phyloP scores from a whole-genome alignment of 1,139 yeast species.

The Saccharomyces hybrid region DNA sequence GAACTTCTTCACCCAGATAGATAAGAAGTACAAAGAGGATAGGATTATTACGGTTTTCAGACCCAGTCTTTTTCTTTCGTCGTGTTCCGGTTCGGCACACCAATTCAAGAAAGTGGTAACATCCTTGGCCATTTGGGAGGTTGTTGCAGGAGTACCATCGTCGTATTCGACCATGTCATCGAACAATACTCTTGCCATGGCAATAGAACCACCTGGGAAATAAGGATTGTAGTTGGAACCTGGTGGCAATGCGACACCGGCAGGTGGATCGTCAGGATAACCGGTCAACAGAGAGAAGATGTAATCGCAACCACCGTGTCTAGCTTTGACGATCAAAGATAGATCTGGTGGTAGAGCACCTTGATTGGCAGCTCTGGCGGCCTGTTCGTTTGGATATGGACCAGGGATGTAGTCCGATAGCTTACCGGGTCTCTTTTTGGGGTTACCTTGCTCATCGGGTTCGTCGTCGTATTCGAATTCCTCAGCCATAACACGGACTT shows the following conservation, averaged over 20 bases:
- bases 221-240: constrained; percentile 98
- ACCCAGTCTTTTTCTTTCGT: constrained; percentile 96
- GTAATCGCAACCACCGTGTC: constrained; percentile 98
- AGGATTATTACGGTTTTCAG: constrained; percentile 80
- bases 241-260: constrained; percentile 87
- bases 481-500: constrained; percentile 90
- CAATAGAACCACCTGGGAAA: constrained; percentile 99
- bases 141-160: constrained; percentile 97
- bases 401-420: constrained; percentile 91
- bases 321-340: constrained; percentile 94
- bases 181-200: constrained; percentile 97
- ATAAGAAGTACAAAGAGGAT: constrained; percentile 71
- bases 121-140: constrained; percentile 99
- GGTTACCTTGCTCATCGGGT: constrained; percentile 99
- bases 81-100: constrained; percentile 99
- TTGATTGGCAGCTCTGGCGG: constrained; percentile 99
- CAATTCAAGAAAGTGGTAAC: constrained; percentile 93
- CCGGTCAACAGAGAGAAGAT: constrained; percentile 93
- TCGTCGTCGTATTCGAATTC: constrained; percentile 98
- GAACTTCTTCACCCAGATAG: constrained; percentile 94
- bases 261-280: constrained; percentile 98
- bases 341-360: constrained; percentile 99
- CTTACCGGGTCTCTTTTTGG: constrained; percentile 97
- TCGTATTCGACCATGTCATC: constrained; percentile 97
- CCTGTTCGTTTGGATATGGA: constrained; percentile 96